A percentile compares a stretch with the other conserved stretches of the same genome.
phyloP scores from a whole-genome alignment of 1,284 basidiomycete genomes.

The Rhodotorula sp. region DNA sequence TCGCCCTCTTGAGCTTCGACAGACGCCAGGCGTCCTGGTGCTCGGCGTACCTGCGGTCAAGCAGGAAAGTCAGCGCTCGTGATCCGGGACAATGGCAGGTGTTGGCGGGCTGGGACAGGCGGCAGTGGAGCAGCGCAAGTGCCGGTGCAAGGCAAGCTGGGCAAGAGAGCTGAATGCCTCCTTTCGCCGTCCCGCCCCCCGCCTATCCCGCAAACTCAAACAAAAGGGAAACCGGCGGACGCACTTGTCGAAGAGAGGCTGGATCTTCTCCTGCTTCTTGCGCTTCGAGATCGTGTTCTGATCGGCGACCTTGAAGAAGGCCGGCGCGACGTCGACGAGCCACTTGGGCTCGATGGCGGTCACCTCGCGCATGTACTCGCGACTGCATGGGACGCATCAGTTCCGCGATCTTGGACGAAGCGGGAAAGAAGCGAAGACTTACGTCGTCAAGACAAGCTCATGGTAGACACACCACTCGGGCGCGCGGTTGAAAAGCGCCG shows the following conservation, averaged over 20 bases:
- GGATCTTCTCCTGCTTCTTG: conserved; percentile 96
- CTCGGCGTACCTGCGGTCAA: conserved; percentile 49
- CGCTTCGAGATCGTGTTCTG: conserved; percentile 94
- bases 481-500: conserved; percentile 92
- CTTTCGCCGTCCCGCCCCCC: too few species aligned
- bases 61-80: too few species aligned
- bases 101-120: too few species aligned
- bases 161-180: too few species aligned
- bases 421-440: background rate
- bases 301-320: conserved; percentile 97
- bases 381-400: background rate
- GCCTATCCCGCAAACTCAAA: conserved; percentile 41
- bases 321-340: conserved; percentile 95
- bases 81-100: too few species aligned
- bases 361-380: conserved; percentile 93
- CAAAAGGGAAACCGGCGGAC: conserved; percentile 47
- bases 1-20: conserved; percentile 81
- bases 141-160: too few species aligned
- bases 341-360: conserved; percentile 97
- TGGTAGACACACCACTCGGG: conserved; percentile 77
- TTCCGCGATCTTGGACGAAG: background rate
- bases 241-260: conserved; percentile 79
- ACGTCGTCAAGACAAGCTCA: conserved; percentile 55
- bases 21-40: conserved; percentile 86
- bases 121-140: too few species aligned